Base-by-base conservation (phyloP, 2,329 filamentous ascomycete genomes). In the Sarocladium oryzae region DNA sequence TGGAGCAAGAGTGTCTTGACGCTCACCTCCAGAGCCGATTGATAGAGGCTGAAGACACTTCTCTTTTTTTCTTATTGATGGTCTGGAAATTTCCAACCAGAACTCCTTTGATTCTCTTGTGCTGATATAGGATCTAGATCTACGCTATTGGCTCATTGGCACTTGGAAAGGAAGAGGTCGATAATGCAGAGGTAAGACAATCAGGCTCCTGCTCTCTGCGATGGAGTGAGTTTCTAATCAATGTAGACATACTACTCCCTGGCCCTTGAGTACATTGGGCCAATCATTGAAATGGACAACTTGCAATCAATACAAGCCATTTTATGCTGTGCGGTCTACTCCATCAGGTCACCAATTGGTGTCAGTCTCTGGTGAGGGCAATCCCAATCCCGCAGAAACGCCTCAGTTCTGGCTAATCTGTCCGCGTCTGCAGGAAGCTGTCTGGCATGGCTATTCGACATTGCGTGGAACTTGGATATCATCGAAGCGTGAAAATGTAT, bases 391-490 rank as follows among this genome's bases (percentile, higher is more conserved):
- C 15, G 7, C 8, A 36, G 10, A 13, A 7, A 30, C 7, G 28
- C 7, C 13, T 30, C 28, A 30, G 28, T 13, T 30, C n/a, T 30
- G 7, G 28, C 28, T 36, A 7, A 13, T 28, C 23, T 26, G 23
- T 28, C 21, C 21, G 9, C 24, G 5, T 20, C 11, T n/a, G 20
- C 21, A 48, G 43, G 64, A 67, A 64, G 52, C 53, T 66, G 8
- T 65, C 63, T 11, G 65, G 64, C 3, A 58, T 65, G 57, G 63
- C 63, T n/a, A 57, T 67, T 7, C 59, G 65, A 2, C 63, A 65
- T 37, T 66, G 62, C 40, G 58, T 66, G n/a, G 63, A 66, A 49
- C 61, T 66, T 24, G 65, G 63, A n/a, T 66, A 66, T 46, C 63
- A 66, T 52, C 59, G 64, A 35, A 64, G 56, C 52, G 54, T 56